Conservation (phyloP, 2,329 filamentous ascomycete genomes). For the Botryotinia calthae region DNA sequence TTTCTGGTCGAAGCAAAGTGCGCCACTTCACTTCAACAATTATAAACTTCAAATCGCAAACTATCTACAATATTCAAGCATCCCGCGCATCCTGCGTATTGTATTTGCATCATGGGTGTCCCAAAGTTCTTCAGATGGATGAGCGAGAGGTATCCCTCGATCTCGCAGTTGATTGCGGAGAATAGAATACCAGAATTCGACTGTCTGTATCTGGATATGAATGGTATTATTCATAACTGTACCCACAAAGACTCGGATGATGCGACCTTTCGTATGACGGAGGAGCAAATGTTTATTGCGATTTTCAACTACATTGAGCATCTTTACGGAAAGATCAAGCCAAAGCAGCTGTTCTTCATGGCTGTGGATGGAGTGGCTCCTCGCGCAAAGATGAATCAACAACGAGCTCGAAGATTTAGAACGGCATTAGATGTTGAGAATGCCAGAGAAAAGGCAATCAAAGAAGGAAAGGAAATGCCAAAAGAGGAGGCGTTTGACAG, state of each 20-base stretch:
- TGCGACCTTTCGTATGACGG: conserved; percentile 85
- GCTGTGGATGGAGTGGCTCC: conserved; percentile 97
- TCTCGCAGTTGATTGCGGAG: conserved; percentile 97
- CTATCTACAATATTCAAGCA: conserved; percentile 13
- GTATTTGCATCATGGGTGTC: conserved; percentile 49
- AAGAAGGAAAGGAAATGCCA: conserved; percentile 85
- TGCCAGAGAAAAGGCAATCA: conserved; percentile 87
- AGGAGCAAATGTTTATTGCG: conserved; percentile 99
- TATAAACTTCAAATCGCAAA: conserved; percentile 20
- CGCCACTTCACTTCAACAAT: conserved; percentile 22
- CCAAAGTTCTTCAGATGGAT: conserved; percentile 70
- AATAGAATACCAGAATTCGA: conserved; percentile 99
- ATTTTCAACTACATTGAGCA: conserved; percentile 99
- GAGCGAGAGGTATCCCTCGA: conserved; percentile 96
- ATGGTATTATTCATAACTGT: conserved; percentile 99
- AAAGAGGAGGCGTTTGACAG: conserved; percentile 97
- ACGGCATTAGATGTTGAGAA: conserved; percentile 88
- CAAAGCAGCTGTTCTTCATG: conserved; percentile 99
- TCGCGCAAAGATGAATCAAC: conserved; percentile 99
- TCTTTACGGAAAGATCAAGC: conserved; percentile 97
- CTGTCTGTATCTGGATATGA: conserved; percentile 96
- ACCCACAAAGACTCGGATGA: conserved; percentile 78
- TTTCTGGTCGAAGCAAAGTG: conserved; percentile 36
- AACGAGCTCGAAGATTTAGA: conserved; percentile 90
- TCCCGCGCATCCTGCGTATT: conserved; percentile 2